These are phyloP conservation scores for Botryotinia calthae DNA, from an alignment of 2,329 filamentous ascomycete genomes.

Conservation along the genomic window DNA sequence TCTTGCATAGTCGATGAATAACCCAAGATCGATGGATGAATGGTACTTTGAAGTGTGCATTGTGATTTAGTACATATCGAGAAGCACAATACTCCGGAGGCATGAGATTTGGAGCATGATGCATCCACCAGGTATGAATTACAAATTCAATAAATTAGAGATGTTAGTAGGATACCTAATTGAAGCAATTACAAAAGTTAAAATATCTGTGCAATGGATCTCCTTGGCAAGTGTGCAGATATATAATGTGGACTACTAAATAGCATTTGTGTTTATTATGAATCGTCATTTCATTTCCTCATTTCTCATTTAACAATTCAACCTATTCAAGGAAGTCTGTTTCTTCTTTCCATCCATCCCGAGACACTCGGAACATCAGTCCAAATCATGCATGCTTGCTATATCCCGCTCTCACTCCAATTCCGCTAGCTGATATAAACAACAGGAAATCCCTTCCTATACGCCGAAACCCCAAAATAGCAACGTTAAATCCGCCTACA, in stretches of 20 bases:
- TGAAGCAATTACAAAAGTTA: neutral
- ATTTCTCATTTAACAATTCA: neutral
- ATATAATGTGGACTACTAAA: neutral
- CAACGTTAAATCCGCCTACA: slow-evolving; percentile 44
- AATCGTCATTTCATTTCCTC: neutral
- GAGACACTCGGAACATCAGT: neutral
- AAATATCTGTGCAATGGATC: too few species aligned
- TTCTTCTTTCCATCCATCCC: too few species aligned
- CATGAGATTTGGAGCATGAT: neutral
- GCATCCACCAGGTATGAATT: neutral
- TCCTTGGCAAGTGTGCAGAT: neutral
- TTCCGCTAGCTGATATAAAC: neutral
- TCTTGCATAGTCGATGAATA: neutral
- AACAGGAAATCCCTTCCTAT: neutral
- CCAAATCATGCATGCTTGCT: neutral
- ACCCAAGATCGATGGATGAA: neutral
- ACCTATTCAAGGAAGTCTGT: neutral
- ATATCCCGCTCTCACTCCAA: neutral
- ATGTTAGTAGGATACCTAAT: neutral
- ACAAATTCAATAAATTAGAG: neutral
- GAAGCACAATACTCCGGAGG: slow-evolving; percentile 11
- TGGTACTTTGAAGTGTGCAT: neutral
- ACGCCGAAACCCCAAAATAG: neutral
- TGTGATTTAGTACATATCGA: neutral
- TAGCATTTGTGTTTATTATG: neutral